A percentile compares a stretch with the other conserved stretches of the same genome.
These are phyloP conservation scores for Gliomastix tumulicola DNA, from an alignment of 2,329 filamentous ascomycete genomes.

Conservation along the genomic window DNA sequence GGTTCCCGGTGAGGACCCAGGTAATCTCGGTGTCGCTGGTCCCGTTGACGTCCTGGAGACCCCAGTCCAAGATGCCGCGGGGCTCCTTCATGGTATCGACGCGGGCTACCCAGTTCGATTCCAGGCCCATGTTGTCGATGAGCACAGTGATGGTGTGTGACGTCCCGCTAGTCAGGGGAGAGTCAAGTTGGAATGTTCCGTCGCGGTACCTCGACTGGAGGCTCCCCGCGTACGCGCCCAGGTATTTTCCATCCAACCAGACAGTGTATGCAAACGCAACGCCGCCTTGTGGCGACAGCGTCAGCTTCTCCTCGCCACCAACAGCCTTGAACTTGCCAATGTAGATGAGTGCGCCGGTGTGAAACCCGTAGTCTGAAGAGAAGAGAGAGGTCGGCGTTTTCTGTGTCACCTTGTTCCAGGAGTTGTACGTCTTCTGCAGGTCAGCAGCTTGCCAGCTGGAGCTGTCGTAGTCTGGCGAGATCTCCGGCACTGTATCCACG, in stretches of 20 bases:
- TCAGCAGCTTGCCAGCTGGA: constrained; percentile 33
- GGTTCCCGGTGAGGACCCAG: constrained; percentile 58
- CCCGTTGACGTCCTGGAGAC: constrained; percentile 32
- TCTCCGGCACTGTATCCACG: constrained; percentile 11
- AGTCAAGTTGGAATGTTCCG: constrained; percentile 32
- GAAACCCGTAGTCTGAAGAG: constrained; percentile 62
- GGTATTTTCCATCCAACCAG: constrained; percentile 51
- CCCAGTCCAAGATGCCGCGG: constrained; percentile 51
- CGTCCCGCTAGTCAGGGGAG: constrained; percentile 33
- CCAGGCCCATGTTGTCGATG: constrained; percentile 62
- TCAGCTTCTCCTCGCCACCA: no score
- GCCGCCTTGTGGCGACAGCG: constrained; percentile 57
- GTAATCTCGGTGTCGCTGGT: constrained; percentile 33
- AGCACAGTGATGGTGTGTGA: constrained; percentile 58
- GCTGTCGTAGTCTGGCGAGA: constrained; percentile 21
- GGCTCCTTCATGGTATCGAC: constrained; percentile 49
- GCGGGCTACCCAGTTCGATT: constrained; percentile 53
- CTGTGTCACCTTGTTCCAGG: constrained; percentile 30
- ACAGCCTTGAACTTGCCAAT: constrained; percentile 56
- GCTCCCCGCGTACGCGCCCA: constrained; percentile 56
- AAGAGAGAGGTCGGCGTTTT: constrained; percentile 59
- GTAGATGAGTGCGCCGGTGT: constrained; percentile 57
- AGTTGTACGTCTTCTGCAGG: constrained; percentile 17
- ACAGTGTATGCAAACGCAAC: constrained; percentile 55
- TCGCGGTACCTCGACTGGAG: no score